Conservation (phyloP, 305 asterid species). For the Rubia balearica region DNA sequence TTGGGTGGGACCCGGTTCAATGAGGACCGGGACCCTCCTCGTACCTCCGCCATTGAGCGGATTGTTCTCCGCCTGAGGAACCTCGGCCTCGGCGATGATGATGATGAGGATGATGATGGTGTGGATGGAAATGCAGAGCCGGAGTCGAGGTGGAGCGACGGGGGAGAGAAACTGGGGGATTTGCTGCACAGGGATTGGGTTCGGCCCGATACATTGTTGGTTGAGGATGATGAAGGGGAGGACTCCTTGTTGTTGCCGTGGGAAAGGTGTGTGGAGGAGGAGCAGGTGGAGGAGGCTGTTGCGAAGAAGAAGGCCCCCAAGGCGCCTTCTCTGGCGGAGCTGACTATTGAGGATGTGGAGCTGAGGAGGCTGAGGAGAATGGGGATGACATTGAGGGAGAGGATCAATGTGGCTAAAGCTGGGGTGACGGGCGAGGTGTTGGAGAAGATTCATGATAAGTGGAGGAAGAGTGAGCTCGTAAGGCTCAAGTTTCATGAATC, state of each 20-base stretch:
- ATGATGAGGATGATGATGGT: constrained; percentile 28
- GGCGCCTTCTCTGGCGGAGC: constrained; percentile 82
- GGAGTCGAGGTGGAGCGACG: constrained; percentile 25
- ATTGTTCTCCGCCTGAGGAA: constrained; percentile 85
- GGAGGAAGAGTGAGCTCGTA: constrained; percentile 91
- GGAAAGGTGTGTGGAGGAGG: constrained; percentile 55
- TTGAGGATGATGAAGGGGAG: constrained; percentile 45
- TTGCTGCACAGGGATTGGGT: constrained; percentile 94
- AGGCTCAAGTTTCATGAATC: constrained; percentile 93
- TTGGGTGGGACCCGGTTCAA: constrained; percentile 24
- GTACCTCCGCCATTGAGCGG: constrained; percentile 75
- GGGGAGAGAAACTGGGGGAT: constrained; percentile 75
- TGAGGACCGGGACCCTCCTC: constrained; percentile 21
- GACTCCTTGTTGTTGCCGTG: constrained; percentile 60
- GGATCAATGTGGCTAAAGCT: constrained; percentile 87
- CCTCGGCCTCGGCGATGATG: constrained; percentile 63
- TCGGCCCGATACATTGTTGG: constrained; percentile 73
- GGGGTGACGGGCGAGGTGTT: constrained; percentile 77
- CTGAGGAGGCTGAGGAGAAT: constrained; percentile 82
- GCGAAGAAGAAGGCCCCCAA: constrained; percentile 46
- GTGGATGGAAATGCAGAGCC: constrained; percentile 21
- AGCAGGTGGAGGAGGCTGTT: constrained; percentile 25
- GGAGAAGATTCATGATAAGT: constrained; percentile 82
- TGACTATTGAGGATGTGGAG: constrained; percentile 81
- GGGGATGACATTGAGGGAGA: constrained; percentile 88